Base-by-base conservation (phyloP, 192 early-diverging fungal genomes). In the Pilobolus umbonatus region DNA sequence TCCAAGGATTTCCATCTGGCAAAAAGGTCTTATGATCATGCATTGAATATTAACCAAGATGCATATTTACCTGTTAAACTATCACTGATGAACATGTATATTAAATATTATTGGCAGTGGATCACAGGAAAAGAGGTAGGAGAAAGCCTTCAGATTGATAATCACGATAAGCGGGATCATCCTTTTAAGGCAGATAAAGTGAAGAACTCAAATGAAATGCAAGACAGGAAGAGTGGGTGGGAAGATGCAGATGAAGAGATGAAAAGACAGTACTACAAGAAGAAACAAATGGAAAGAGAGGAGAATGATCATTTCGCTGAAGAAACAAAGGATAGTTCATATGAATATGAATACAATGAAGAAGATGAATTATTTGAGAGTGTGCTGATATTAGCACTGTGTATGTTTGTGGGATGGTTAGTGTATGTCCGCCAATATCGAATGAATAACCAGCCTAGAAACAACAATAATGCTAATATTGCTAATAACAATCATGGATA, bases 1-100 rank as follows among this genome's bases (percentile, higher is more conserved):
- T 49, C 80, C n/a, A 82, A 83, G 79, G 94, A 98, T 70, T 94
- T 84, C 57, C 86, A 93, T 65, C 67, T 97, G 57, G 94, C 96
- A 14, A 97, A 97, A 71, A 82, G 94, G 36, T 89, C 81, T 69
- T 98, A 97, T 67, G 96, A 98, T 72, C 67, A 65, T 45, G 77
- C 88, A n/a, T 67, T 95, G 5, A 70, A 75, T 6, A 85, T 82
- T 29, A 94, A 95, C 64, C 84, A 80, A n/a, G 80, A 82, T 21
- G 90, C 89, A 0, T 87, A 84, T 40, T 63, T 98, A 17, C 87
- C 93, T 0, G 87, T 85, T 1, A 84, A 77, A 24, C 62, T 90
- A 2, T 89, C 94, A 21, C 73, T 98, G 54, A 66, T 79, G 22
- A 84, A 90, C 10, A 71, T 96, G 58, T 67, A 74, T 51, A 30